Percentiles rank a stretch among this genome's conserved stretches.
phyloP scores from a whole-genome alignment of 371 early-diverging fungal species.

The Mucor piriformis region DNA sequence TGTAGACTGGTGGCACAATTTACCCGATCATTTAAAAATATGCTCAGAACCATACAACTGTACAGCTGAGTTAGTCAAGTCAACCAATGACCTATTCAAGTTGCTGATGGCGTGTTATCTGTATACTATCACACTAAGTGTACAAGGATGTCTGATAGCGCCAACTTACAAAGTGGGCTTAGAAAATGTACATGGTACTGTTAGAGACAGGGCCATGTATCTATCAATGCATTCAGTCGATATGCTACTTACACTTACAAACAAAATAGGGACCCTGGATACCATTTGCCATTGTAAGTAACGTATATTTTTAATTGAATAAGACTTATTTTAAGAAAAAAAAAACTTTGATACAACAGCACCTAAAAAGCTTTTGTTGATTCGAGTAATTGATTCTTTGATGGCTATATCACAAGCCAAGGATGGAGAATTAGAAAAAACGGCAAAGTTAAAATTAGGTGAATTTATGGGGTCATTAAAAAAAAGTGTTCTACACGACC shows the following conservation, averaged over 20 bases:
- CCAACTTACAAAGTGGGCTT: background rate
- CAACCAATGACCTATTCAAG: constrained; percentile 2
- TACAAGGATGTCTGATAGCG: constrained; percentile 11
- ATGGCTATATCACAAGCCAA: constrained; percentile 1
- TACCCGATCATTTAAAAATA: constrained; percentile 19
- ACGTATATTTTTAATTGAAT: background rate
- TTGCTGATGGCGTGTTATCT: constrained; percentile 11
- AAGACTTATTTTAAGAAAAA: background rate
- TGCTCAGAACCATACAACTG: constrained; percentile 8
- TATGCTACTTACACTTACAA: background rate
- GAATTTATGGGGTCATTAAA: constrained; percentile 13
- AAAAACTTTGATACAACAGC: too few relatives aligned
- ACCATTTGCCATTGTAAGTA: constrained; percentile 21
- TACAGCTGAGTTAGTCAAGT: constrained; percentile 12
- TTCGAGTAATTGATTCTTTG: constrained; percentile 19
- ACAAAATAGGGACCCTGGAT: constrained; percentile 1
- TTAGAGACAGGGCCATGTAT: constrained; percentile 14
- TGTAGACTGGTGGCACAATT: constrained; percentile 20
- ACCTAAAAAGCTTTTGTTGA: background rate
- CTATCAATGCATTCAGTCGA: constrained; percentile 12
- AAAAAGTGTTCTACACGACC: constrained; percentile 2
- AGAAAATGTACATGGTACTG: constrained; percentile 1
- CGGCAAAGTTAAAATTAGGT: constrained; percentile 4
- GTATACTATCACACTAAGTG: constrained; percentile 6
- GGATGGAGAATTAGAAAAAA: background rate